Conservation (phyloP, 192 early-diverging fungal species). For the Coemansia sp. region DNA sequence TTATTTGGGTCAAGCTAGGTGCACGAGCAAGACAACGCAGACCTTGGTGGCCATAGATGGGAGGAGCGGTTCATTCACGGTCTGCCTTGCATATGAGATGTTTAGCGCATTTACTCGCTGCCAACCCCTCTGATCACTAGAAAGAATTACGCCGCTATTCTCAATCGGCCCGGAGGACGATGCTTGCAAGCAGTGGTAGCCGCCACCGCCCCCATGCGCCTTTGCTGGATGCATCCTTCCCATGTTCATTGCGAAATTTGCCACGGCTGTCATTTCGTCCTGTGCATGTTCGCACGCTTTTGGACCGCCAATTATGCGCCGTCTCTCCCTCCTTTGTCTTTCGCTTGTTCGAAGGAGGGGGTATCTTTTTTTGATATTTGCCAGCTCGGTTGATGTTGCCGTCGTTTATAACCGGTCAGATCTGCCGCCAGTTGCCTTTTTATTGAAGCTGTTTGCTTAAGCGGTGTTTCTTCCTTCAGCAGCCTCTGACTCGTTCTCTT, state of each 20-base stretch:
- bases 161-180: slow-evolving; percentile 5
- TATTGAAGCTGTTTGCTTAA: background rate
- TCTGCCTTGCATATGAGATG: background rate
- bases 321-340: background rate
- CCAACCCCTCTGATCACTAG: background rate
- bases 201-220: slow-evolving; percentile 2
- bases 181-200: background rate
- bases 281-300: slow-evolving; percentile 3
- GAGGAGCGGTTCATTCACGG: background rate
- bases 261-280: slow-evolving; percentile 5
- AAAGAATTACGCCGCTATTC: slow-evolving; percentile 16
- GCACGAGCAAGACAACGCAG: background rate
- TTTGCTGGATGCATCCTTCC: slow-evolving; percentile 2
- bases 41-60: slow-evolving; percentile 5
- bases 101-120: background rate
- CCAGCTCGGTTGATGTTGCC: slow-evolving; percentile 5
- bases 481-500: background rate
- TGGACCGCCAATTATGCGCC: background rate
- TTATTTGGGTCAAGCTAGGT: background rate
- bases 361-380: background rate
- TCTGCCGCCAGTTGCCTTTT: background rate
- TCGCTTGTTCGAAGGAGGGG: background rate
- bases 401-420: background rate
- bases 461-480: background rate
- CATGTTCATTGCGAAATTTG: slow-evolving; percentile 4